Evolutionary conservation across 176 grass and related monocot genomes (phyloP).

Genomic region (Carex kokanica): DNA sequence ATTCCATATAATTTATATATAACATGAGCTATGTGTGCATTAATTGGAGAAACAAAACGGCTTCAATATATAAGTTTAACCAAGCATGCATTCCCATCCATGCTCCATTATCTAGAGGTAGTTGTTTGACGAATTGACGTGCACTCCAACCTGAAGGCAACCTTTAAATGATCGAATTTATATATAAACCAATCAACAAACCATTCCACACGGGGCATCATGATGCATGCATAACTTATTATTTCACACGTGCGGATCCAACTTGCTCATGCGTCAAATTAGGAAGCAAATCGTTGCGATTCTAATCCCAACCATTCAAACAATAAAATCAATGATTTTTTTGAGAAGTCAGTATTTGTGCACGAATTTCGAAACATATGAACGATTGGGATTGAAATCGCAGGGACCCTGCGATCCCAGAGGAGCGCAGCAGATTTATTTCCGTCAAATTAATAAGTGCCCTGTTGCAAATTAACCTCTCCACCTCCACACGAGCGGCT

Average conservation of each 20-base stretch:
- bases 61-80: background rate
- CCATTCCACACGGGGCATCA: background rate
- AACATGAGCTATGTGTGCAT: background rate
- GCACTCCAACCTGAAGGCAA: slow-evolving; percentile 6
- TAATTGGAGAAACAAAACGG: background rate
- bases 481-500: background rate
- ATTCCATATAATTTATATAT: background rate
- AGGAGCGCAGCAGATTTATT: no score
- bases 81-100: slow-evolving; percentile 5
- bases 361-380: no score
- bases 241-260: background rate
- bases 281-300: no score
- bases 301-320: no score
- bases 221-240: background rate
- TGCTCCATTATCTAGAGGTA: background rate
- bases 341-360: no score
- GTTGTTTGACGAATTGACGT: slow-evolving; percentile 10
- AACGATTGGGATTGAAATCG: no score
- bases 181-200: background rate
- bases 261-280: background rate
- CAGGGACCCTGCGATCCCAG: no score
- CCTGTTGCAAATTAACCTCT: background rate
- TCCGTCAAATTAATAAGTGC: background rate
- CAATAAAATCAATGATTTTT: no score
- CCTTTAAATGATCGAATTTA: background rate